Evolutionary conservation across 352 stramenopile genomes (phyloP), one percentile per base, ranked within the genome.

Genomic region (Phytopythium kandeliae): DNA sequence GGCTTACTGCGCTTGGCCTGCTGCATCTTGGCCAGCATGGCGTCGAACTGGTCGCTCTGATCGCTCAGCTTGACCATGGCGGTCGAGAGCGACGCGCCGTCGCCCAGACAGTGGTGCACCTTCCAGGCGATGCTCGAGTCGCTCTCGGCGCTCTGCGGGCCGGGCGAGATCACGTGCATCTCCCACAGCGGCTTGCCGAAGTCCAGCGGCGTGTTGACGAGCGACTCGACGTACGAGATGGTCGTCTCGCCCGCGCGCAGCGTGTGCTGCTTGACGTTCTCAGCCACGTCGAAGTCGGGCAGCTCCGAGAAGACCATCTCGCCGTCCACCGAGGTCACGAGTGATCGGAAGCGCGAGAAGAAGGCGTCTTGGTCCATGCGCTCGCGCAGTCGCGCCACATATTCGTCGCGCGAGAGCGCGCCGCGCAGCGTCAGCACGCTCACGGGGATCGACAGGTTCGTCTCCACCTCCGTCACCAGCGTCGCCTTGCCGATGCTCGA

Each of bases 361-460:
- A 92, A 92, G 26, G 57, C 42, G 46, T 89, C 77, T n/a, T 58
- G 40, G 13, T 48, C 30, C 48, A 91, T 72, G 44, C 77, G 73
- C 36, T 60, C 41, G 37, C 81, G 75, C 38, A 91, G 57, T 0
- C 75, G 71, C 48, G 60, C 69, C 2, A 71, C 69, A 40, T 85
- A 74, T 44, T 76, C 63, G 17, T 74, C 60, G 19, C 55, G 57
- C 16, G 64, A 62, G 25, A 91, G 52, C 28, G 57, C 55, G 55
- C 77, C 79, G 11, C 74, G 59, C 24, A 92, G 51, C 5, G 74
- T 74, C 16, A 89, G 57, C 43, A 90, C 67, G 16, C 58, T 80
- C 50, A 92, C 70, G 34, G 79, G 78, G 51, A 92, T 89, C 30
- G 78, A 89, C 51, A 85, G 58, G 63, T 92, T 92, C 15, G 78